Evolutionary conservation across 179 eudicot genomes (phyloP).

Genomic region (Beta lomatogona): DNA sequence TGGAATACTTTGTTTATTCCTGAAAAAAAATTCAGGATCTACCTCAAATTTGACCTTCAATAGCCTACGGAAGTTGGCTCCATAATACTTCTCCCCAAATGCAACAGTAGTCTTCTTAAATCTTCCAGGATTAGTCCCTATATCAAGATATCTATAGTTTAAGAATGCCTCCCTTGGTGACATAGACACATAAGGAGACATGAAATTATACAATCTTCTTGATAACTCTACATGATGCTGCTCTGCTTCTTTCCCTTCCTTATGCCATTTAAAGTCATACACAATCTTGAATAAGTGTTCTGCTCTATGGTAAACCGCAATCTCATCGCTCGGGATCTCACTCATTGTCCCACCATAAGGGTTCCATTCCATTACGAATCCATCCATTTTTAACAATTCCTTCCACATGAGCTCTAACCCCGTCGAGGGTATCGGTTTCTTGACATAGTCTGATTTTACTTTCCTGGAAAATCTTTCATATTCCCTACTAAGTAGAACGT

Average conservation of each 20-base stretch:
- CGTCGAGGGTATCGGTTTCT: constrained; percentile 1
- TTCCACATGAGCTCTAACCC: constrained; percentile 3
- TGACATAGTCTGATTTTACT: constrained; percentile 22
- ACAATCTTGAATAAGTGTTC: constrained; percentile 21
- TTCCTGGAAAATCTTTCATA: constrained; percentile 8
- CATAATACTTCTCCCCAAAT: constrained; percentile 11
- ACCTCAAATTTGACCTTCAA: constrained; percentile 9
- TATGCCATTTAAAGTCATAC: constrained; percentile 22
- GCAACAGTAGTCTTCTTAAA: background rate
- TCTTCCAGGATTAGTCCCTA: constrained; percentile 7
- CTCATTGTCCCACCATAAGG: constrained; percentile 29
- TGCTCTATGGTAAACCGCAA: constrained; percentile 5
- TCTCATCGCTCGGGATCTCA: constrained; percentile 13
- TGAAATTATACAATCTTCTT: constrained; percentile 13
- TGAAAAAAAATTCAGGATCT: constrained; percentile 17
- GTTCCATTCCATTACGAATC: constrained; percentile 25
- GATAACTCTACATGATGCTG: constrained; percentile 13
- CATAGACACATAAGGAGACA: constrained; percentile 24
- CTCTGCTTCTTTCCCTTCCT: constrained; percentile 8
- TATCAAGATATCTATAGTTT: constrained; percentile 24
- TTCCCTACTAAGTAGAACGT: constrained; percentile 10
- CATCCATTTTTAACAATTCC: constrained; percentile 8
- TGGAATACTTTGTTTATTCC: constrained; percentile 27
- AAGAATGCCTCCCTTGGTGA: constrained; percentile 19
- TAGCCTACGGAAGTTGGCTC: constrained; percentile 15